phyloP scores from a whole-genome alignment of 768 basidiomycete species.

The Leccinellum albellum region DNA sequence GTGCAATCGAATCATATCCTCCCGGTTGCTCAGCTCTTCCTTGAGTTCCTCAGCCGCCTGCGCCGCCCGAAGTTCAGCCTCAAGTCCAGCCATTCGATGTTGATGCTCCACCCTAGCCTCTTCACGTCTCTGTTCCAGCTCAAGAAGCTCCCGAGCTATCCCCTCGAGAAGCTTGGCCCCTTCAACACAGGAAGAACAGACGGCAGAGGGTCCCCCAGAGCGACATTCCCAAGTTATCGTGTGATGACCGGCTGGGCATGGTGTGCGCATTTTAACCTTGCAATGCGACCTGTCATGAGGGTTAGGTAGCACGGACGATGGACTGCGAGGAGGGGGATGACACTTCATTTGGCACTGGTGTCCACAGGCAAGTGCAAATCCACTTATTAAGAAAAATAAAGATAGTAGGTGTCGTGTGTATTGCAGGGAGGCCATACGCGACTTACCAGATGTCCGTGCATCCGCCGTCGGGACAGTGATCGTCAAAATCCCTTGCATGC shows the following conservation, averaged over 20 bases:
- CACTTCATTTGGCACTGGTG: constrained; percentile 60
- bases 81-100: constrained; percentile 37
- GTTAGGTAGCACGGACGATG: constrained; percentile 37
- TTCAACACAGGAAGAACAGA: constrained; percentile 44
- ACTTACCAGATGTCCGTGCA: constrained; percentile 56
- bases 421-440: accelerated
- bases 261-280: constrained; percentile 28
- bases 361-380: constrained; percentile 2
- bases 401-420: constrained; percentile 40
- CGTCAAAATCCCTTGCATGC: constrained; percentile 47
- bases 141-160: constrained; percentile 36
- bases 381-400: background rate
- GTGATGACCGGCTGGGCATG: constrained; percentile 45
- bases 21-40: constrained; percentile 32
- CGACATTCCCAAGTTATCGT: constrained; percentile 39
- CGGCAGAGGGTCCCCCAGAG: constrained; percentile 25
- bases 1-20: constrained; percentile 33
- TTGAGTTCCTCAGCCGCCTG: constrained; percentile 7
- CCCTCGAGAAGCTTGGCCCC: constrained; percentile 36
- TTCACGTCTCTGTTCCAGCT: constrained; percentile 39
- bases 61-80: constrained; percentile 30
- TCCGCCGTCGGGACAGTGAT: constrained; percentile 57
- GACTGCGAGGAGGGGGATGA: constrained; percentile 36
- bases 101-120: constrained; percentile 41
- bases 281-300: constrained; percentile 36